A percentile compares a stretch with the other conserved stretches of the same genome.
Evolutionary conservation across 2,329 filamentous ascomycete genomes (phyloP).

Genomic region (Ophiostoma novo-ulmi): DNA sequence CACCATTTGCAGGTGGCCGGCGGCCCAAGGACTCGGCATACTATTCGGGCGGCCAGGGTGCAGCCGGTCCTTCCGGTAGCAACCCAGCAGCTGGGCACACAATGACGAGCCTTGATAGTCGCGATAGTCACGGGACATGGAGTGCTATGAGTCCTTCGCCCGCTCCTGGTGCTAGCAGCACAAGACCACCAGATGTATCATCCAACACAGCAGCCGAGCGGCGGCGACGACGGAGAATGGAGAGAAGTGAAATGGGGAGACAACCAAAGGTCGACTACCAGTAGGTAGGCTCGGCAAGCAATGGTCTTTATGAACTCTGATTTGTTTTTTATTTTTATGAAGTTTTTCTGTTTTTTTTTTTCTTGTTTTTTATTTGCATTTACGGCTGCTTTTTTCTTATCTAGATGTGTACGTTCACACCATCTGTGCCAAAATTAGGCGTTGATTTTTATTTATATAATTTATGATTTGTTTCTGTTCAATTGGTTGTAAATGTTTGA

Average conservation of each 20-base stretch:
- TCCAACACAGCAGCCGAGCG: constrained; percentile 44
- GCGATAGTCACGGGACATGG: constrained; percentile 48
- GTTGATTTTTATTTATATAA: not conserved
- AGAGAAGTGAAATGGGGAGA: constrained; percentile 42
- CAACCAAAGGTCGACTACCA: constrained; percentile 31
- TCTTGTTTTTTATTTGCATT: not conserved
- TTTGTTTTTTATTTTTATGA: constrained; percentile 4
- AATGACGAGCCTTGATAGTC: constrained; percentile 45
- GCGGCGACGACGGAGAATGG: constrained; percentile 51
- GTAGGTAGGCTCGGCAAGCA: not conserved
- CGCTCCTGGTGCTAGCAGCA: constrained; percentile 25
- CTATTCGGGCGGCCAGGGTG: constrained; percentile 49
- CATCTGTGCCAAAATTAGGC: constrained; percentile 3
- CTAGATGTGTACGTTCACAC: not conserved
- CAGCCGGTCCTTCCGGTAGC: constrained; percentile 37
- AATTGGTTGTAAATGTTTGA: not conserved
- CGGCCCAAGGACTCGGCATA: constrained; percentile 58
- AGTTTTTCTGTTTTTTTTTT: not conserved
- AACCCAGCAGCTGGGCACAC: constrained; percentile 40
- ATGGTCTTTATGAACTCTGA: not conserved
- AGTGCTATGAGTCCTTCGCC: constrained; percentile 47
- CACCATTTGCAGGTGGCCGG: constrained; percentile 50
- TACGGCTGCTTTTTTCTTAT: not conserved
- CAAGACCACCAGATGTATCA: constrained; percentile 18
- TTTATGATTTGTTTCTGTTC: not conserved